Evolutionary conservation across 2,329 filamentous ascomycete species (phyloP).

Genomic region (Penicillium freii): DNA sequence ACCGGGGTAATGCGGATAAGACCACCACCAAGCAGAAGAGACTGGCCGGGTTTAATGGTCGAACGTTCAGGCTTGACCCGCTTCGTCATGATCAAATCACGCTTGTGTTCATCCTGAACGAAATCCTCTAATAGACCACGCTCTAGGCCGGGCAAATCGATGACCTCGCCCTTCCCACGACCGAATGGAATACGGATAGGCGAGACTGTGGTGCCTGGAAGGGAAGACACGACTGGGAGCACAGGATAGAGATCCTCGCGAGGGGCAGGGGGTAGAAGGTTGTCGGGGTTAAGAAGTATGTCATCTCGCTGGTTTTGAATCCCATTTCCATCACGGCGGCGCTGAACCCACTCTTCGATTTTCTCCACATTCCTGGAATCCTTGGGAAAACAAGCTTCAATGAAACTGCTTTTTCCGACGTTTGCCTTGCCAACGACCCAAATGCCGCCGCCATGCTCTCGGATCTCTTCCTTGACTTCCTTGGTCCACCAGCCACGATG

Average conservation of each 20-base stretch:
- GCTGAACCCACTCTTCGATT: slow-evolving; percentile 36
- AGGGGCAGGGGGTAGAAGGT: slow-evolving; percentile 73
- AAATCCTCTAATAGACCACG: slow-evolving; percentile 70
- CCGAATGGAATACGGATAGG: slow-evolving; percentile 93
- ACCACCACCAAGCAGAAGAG: slow-evolving; percentile 79
- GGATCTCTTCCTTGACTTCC: slow-evolving; percentile 81
- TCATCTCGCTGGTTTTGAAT: slow-evolving; percentile 15
- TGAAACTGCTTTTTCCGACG: slow-evolving; percentile 91
- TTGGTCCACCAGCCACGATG: slow-evolving; percentile 89
- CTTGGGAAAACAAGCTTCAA: slow-evolving; percentile 82
- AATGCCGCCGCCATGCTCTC: slow-evolving; percentile 74
- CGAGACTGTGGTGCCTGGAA: slow-evolving; percentile 91
- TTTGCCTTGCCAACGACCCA: slow-evolving; percentile 99
- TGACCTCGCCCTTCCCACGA: slow-evolving; percentile 79
- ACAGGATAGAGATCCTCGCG: slow-evolving; percentile 71
- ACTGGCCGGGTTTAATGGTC: slow-evolving; percentile 71
- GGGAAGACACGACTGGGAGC: slow-evolving; percentile 80
- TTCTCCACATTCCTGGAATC: slow-evolving; percentile 52
- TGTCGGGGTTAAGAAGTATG: slow-evolving; percentile 30
- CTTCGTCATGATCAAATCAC: slow-evolving; percentile 72
- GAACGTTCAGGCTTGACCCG: slow-evolving; percentile 72
- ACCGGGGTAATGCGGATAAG: slow-evolving; percentile 82
- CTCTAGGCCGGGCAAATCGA: slow-evolving; percentile 84
- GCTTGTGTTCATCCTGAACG: slow-evolving; percentile 64
- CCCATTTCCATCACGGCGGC: slow-evolving; percentile 24